Evolutionary conservation across 169 alveolate species (phyloP).

Genomic region (Plasmodium malariae): DNA sequence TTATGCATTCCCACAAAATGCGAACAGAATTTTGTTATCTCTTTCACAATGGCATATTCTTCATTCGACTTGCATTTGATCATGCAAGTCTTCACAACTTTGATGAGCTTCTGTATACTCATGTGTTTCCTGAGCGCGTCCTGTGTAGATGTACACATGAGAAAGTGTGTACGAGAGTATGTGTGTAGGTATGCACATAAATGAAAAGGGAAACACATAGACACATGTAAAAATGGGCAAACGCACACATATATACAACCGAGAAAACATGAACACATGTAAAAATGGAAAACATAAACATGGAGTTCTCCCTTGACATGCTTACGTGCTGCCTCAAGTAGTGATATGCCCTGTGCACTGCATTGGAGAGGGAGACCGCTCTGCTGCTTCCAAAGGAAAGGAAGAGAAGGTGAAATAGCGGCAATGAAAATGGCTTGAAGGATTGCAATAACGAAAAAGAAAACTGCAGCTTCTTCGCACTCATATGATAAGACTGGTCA

Average conservation of each 20-base stretch:
- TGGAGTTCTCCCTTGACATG: too few relatives aligned
- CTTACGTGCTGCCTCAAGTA: slow-evolving; percentile 52
- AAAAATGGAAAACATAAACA: too few relatives aligned
- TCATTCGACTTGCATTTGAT: not conserved
- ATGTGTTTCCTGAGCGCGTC: not conserved
- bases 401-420: slow-evolving; percentile 13
- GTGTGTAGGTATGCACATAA: too few relatives aligned
- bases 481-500: not conserved
- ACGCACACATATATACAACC: too few relatives aligned
- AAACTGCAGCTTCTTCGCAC: not conserved
- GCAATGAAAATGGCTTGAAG: not conserved
- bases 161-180: not conserved
- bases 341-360: slow-evolving; percentile 10
- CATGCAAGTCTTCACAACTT: not conserved
- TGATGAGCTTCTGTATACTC: not conserved
- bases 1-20: not conserved
- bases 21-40: slow-evolving; percentile 2
- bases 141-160: not conserved
- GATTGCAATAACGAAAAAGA: slow-evolving; percentile 12
- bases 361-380: not conserved
- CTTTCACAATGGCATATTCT: slow-evolving; percentile 11
- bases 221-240: not conserved
- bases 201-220: not conserved
- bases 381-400: not conserved
- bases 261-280: too few relatives aligned